These are phyloP conservation scores for Russula emetica DNA, from an alignment of 768 basidiomycete species.

Conservation along the genomic window DNA sequence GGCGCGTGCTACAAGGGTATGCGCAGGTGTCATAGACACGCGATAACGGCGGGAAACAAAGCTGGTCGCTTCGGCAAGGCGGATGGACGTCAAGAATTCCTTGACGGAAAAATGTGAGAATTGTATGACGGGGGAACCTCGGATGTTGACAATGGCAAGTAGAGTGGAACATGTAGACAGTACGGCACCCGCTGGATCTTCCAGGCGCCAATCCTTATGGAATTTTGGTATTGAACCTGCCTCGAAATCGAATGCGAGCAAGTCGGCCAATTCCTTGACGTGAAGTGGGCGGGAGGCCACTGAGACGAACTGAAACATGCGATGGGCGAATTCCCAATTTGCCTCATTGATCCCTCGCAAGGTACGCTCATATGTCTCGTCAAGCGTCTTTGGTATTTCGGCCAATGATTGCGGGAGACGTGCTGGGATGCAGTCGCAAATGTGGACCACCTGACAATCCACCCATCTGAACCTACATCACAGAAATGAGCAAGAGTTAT, in stretches of 20 bases:
- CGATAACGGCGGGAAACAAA: background rate
- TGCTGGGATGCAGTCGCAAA: background rate
- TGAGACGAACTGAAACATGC: background rate
- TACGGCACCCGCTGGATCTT: background rate
- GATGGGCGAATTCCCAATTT: background rate
- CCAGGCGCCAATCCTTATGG: background rate
- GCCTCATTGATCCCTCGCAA: background rate
- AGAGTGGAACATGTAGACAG: background rate
- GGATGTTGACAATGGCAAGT: background rate
- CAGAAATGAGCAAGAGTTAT: background rate
- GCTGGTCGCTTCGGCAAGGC: background rate
- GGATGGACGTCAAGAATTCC: background rate
- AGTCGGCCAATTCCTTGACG: background rate
- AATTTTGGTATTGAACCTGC: background rate
- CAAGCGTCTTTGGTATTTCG: background rate
- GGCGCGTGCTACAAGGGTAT: background rate
- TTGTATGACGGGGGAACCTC: background rate
- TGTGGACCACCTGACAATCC: background rate
- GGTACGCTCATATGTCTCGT: background rate
- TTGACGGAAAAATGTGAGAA: background rate
- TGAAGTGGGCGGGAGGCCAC: background rate
- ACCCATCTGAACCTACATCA: background rate
- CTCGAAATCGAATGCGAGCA: background rate
- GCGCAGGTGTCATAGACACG: background rate
- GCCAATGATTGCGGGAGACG: background rate